Base-by-base conservation (phyloP, 495 filamentous ascomycete species). In the Hyaloscypha variabilis region DNA sequence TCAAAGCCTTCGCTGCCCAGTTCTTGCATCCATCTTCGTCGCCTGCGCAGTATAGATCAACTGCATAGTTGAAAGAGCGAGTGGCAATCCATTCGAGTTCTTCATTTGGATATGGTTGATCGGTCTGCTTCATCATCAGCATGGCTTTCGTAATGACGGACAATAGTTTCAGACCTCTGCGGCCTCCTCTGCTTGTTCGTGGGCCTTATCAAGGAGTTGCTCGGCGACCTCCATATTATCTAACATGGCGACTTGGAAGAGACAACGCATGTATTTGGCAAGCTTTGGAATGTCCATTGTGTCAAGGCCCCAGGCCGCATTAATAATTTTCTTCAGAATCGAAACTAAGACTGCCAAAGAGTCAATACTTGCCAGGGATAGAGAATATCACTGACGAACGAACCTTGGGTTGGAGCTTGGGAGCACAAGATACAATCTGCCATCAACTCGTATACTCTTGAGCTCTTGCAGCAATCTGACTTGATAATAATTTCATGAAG, bases 81-180 rank as follows among this genome's bases (percentile, higher is more conserved):
- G 85, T 85, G 1, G 88, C 87, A 30, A 97, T 83, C 89, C 90
- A 94, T 68, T 90, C 86, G 2, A 97, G 77, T 67, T 97, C 93
- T 8, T 85, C 82, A 11, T 75, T 64, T 4, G 91, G 91, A 71
- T 92, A 96, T 3, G 71, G 71, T 14, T 81, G 73, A 14, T 78
- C 67, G 56, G 65, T 75, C 80, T 84, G 26, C 46, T 55, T 54
- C 58, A 63, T 51, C 24, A 65, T 60, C 26, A 62, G 50, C 21
- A 23, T 30, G 60, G 11, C 57, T 24, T 31, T 29, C 19, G 29
- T 2, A 42, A 8, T 50, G 24, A n/a, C 5, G 21, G 13, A 52
- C 28, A 31, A 19, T 13, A 60, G 42, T 50, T 52, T 65, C 68
- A n/a, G n/a, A 83, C 82, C 57, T 76, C 68, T 5, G 73, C 71